phyloP scores from a whole-genome alignment of 2,329 filamentous ascomycete genomes.

The Colletotrichum tropicale region DNA sequence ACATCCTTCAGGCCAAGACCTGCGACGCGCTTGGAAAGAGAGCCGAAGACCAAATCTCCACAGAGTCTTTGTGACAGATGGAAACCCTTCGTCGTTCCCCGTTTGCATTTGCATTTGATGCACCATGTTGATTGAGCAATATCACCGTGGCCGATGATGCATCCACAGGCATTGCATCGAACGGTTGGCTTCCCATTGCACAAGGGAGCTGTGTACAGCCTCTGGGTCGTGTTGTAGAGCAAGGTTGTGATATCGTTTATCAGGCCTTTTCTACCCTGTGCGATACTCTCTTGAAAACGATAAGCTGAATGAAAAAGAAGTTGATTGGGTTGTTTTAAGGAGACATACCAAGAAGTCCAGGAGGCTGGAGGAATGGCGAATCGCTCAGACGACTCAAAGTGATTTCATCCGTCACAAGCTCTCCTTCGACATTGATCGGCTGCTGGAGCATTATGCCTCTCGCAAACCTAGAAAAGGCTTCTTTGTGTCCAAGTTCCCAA shows the following conservation, averaged over 20 bases:
- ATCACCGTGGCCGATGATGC: background rate
- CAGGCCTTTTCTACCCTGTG: background rate
- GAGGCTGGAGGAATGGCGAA: background rate
- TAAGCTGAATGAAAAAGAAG: background rate
- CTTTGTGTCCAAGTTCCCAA: background rate
- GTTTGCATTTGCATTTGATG: background rate
- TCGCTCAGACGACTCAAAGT: background rate
- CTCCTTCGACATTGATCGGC: background rate
- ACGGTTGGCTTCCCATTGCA: background rate
- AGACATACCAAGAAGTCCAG: background rate
- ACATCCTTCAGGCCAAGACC: background rate
- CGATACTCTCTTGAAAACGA: background rate
- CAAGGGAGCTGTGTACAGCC: background rate
- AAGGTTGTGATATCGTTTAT: background rate
- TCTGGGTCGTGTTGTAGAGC: background rate
- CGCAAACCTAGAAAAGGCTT: background rate
- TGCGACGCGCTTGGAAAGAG: background rate
- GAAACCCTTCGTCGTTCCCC: background rate
- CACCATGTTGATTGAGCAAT: background rate
- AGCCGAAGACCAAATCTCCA: background rate
- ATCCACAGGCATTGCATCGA: background rate
- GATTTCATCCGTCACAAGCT: background rate
- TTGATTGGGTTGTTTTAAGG: background rate
- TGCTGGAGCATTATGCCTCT: fast-evolving
- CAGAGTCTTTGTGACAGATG: background rate